Percentiles rank a stretch among this genome's conserved stretches.
phyloP scores from a whole-genome alignment of 495 filamentous ascomycete species.

The Hyaloscypha variabilis region DNA sequence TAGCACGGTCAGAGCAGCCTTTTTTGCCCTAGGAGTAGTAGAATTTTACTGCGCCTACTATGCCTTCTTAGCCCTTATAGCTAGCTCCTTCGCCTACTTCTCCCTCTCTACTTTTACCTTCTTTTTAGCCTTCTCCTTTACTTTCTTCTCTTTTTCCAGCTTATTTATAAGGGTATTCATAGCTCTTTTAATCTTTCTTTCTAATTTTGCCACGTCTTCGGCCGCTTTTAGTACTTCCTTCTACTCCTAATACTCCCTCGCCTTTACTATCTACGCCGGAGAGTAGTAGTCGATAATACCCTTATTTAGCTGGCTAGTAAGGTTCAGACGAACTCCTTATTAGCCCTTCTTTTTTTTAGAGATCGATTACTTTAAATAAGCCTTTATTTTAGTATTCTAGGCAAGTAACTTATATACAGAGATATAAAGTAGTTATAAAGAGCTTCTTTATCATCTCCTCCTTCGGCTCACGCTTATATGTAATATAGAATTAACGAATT shows the following conservation, averaged over 20 bases:
- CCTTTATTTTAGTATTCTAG: neutral
- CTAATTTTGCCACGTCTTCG: neutral
- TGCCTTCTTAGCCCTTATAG: too few species aligned
- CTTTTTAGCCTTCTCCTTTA: too few species aligned
- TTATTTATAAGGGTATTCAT: slow-evolving; percentile 1
- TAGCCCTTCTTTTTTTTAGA: slow-evolving; percentile 1
- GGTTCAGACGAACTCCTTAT: neutral
- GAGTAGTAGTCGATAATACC: neutral
- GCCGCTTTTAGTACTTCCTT: neutral
- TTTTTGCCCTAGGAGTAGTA: slow-evolving; percentile 4
- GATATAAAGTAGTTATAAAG: neutral
- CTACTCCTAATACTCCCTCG: neutral
- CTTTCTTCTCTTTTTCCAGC: too few species aligned
- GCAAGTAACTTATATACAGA: neutral
- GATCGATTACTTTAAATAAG: neutral
- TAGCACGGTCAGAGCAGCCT: neutral
- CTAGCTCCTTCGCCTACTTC: neutral
- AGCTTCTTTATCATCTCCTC: neutral
- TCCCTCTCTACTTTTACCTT: neutral
- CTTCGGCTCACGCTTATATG: neutral
- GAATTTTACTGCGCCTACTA: too few species aligned
- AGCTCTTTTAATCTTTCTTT: neutral
- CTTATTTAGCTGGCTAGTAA: neutral
- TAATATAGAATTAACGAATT: neutral
- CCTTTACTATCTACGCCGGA: neutral